These are phyloP conservation scores for Biscutella laevigata DNA, from an alignment of 441 rosid genomes.

Conservation along the genomic window DNA sequence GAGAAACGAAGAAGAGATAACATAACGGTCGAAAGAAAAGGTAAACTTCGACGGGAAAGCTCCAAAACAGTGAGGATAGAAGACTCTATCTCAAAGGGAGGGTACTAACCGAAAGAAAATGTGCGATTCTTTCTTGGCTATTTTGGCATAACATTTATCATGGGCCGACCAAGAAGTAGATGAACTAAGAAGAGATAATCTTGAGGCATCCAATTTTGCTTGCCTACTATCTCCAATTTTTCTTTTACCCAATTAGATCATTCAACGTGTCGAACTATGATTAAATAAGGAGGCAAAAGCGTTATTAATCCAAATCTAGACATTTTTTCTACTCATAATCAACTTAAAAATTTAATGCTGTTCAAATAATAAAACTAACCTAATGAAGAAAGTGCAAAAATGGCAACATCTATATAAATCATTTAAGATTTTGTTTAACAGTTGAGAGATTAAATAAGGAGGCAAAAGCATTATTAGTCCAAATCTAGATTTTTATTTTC, in stretches of 20 bases:
- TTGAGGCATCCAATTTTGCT: conserved; percentile 15
- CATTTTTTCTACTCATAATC: neutral
- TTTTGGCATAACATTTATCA: conserved; percentile 6
- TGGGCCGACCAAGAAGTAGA: conserved; percentile 24
- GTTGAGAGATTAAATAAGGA: no score
- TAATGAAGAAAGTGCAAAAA: neutral
- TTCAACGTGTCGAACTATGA: neutral
- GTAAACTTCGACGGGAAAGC: no score
- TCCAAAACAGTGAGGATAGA: no score
- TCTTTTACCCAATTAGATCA: neutral
- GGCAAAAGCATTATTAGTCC: no score
- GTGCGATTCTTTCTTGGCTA: conserved; percentile 18
- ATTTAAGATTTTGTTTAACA: no score
- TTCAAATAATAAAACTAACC: neutral
- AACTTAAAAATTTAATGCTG: neutral
- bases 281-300: neutral
- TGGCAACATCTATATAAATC: neutral
- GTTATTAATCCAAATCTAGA: neutral
- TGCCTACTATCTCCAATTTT: conserved; percentile 15
- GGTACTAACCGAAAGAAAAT: no score
- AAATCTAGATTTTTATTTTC: no score
- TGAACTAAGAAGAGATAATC: conserved; percentile 7
- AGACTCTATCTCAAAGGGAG: no score
- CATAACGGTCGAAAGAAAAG: no score
- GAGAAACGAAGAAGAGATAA: no score